Evolutionary conservation across 768 basidiomycete genomes (phyloP).

Genomic region (Tephrocybe rancida): DNA sequence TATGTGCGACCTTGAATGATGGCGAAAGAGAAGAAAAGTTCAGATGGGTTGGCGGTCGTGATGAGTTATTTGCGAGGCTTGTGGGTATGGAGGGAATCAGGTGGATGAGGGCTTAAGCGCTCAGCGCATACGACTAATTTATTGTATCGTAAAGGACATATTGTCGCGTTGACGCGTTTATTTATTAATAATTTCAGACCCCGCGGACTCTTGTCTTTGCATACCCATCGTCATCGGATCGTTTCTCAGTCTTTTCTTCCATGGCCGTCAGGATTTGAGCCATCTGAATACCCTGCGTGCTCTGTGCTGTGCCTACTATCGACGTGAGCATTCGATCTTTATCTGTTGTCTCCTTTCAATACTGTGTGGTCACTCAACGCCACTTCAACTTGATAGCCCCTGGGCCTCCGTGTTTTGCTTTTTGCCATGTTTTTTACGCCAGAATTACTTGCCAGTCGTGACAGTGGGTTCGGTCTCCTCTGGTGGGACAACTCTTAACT

Average conservation of each 20-base stretch:
- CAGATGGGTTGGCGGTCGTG: constrained; percentile 59
- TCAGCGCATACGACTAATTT: not conserved
- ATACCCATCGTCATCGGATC: not conserved
- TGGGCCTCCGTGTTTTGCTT: no score
- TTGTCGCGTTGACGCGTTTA: no score
- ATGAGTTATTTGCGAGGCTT: constrained; percentile 68
- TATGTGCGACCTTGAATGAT: constrained; percentile 42
- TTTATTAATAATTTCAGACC: no score
- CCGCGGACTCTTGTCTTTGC: no score
- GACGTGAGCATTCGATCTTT: not conserved
- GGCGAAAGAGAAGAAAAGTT: constrained; percentile 56
- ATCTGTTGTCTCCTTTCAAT: no score
- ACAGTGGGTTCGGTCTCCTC: constrained; percentile 88
- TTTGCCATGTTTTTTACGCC: constrained; percentile 83
- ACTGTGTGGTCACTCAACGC: no score
- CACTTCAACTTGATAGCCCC: no score
- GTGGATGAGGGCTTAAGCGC: constrained; percentile 47
- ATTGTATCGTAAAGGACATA: no score
- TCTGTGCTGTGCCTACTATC: not conserved
- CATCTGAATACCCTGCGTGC: not conserved
- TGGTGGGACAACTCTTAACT: constrained; percentile 50
- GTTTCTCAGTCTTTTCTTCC: not conserved
- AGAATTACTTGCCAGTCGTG: constrained; percentile 77
- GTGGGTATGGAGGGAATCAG: constrained; percentile 50
- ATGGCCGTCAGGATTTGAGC: not conserved